Evolutionary conservation across 2,329 filamentous ascomycete genomes (phyloP).

Genomic region (Zymoseptoria passerinii): DNA sequence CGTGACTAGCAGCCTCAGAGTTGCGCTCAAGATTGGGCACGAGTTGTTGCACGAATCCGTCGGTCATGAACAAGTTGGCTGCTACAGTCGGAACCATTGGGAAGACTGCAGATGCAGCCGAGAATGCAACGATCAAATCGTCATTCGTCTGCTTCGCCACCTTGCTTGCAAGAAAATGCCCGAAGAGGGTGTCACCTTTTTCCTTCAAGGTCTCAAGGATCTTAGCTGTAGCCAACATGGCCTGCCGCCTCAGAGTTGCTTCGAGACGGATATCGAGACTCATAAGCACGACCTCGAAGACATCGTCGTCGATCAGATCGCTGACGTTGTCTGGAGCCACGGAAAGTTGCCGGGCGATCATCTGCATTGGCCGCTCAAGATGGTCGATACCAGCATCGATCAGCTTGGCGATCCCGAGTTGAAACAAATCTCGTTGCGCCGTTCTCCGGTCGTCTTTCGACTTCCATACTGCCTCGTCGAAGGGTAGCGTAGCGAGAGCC

Average conservation of each 20-base stretch:
- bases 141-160: constrained; percentile 71
- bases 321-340: constrained; percentile 48
- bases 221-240: constrained; percentile 71
- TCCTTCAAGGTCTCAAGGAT: constrained; percentile 71
- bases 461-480: constrained; percentile 37
- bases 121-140: constrained; percentile 85
- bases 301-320: constrained; percentile 64
- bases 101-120: constrained; percentile 81
- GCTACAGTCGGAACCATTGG: constrained; percentile 72
- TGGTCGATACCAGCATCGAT: constrained; percentile 83
- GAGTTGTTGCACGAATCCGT: constrained; percentile 74
- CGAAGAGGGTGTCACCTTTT: constrained; percentile 55
- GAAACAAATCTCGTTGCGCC: constrained; percentile 52
- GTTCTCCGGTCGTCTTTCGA: constrained; percentile 37
- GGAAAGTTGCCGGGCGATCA: constrained; percentile 50
- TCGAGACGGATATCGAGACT: constrained; percentile 79
- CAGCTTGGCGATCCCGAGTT: constrained; percentile 74
- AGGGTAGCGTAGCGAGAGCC: constrained; percentile 34
- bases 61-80: constrained; percentile 72
- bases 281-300: constrained; percentile 75
- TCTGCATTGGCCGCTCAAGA: constrained; percentile 53
- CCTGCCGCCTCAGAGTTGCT: constrained; percentile 66
- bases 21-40: constrained; percentile 50
- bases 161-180: constrained; percentile 64
- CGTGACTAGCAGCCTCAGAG: constrained; percentile 24